Evolutionary conservation across 202 grass and related monocot genomes (phyloP).

Genomic region (Bolboschoenoplectus hybrid): DNA sequence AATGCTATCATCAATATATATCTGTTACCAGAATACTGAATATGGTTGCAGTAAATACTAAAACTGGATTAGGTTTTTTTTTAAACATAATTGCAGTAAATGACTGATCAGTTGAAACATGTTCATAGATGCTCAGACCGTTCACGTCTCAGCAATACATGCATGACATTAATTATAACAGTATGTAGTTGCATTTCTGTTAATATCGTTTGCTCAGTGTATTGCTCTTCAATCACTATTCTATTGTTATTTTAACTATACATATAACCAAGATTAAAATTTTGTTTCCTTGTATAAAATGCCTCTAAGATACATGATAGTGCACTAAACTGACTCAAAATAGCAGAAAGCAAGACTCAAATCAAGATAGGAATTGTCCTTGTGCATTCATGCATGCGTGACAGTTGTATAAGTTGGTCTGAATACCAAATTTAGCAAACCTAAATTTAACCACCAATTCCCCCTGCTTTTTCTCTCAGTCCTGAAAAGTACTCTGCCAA

Average conservation of each 20-base stretch:
- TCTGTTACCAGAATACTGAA: no score
- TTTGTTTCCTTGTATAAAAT: not conserved
- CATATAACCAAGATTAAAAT: not conserved
- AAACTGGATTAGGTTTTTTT: not conserved
- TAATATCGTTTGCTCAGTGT: not conserved
- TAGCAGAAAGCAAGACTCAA: not conserved
- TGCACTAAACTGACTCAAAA: conserved; percentile 31
- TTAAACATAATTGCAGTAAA: not conserved
- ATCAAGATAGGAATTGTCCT: not conserved
- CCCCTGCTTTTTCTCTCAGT: conserved; percentile 40
- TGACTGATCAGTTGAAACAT: not conserved
- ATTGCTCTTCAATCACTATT: not conserved
- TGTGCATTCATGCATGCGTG: conserved; percentile 1
- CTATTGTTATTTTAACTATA: not conserved
- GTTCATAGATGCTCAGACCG: not conserved
- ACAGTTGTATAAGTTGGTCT: conserved; percentile 26
- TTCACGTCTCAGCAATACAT: not conserved
- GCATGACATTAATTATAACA: no score
- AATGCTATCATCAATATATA: no score
- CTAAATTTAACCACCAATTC: conserved; percentile 19
- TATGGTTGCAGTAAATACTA: no score
- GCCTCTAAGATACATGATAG: not conserved
- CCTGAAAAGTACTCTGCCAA: conserved; percentile 31
- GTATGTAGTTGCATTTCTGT: not conserved
- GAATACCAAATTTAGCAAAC: conserved; percentile 39